phyloP scores from a whole-genome alignment of 192 early-diverging fungal genomes.

The Dissophora globulifera region DNA sequence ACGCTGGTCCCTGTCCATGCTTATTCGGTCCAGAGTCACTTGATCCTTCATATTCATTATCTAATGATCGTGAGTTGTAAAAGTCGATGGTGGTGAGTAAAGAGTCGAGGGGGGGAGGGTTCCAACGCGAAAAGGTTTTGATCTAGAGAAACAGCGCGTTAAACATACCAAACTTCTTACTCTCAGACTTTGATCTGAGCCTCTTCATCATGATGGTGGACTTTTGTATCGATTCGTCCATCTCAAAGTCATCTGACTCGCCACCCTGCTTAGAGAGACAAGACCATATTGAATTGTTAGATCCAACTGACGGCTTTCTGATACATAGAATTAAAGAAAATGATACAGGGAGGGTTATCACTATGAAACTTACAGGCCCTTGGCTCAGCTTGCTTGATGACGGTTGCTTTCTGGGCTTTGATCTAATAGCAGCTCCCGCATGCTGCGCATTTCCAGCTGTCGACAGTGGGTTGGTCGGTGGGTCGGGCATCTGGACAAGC shows the following conservation, averaged over 20 bases:
- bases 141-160: no score
- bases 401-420: not conserved
- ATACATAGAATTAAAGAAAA: not conserved
- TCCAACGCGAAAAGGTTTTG: no score
- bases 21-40: constrained; percentile 3
- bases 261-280: constrained; percentile 3
- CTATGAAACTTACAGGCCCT: constrained; percentile 2
- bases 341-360: no score
- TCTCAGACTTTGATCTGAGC: constrained; percentile 42
- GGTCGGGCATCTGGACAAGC: not conserved
- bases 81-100: not conserved
- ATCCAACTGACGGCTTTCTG: not conserved
- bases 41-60: constrained; percentile 19
- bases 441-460: not conserved
- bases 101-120: not conserved
- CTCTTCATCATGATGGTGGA: constrained; percentile 52
- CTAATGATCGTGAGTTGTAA: not conserved
- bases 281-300: no score
- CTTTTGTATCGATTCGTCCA: constrained; percentile 44
- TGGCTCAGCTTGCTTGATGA: not conserved
- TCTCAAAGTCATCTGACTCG: constrained; percentile 16
- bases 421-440: not conserved
- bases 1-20: constrained; percentile 9
- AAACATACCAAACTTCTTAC: constrained; percentile 28
- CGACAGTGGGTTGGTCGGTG: not conserved